Base-by-base conservation (phyloP, 2,329 filamentous ascomycete species). In the Cladophialophora immunda region DNA sequence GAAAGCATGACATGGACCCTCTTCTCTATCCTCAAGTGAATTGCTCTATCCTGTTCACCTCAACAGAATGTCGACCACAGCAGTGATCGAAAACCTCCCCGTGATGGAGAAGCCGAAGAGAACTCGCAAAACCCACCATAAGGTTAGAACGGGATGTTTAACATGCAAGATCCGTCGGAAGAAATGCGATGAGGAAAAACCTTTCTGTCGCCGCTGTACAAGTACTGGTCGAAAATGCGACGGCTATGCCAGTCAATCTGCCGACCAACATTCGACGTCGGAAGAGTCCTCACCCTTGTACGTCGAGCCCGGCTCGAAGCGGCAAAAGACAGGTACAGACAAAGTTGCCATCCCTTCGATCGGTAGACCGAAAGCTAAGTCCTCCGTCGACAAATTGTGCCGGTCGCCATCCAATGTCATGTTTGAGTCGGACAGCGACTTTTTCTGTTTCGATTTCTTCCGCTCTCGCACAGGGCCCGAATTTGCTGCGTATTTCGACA, bases 101-200 rank as follows among this genome's bases (percentile, higher is more conserved):
- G 13, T 55, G 22, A 25, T 52, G 32, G 66, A 68, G 45, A 68
- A 69, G 41, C 59, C 62, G 7, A 70, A 69, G 41, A 52, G 67
- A 41, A 73, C 71, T 25, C 67, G 71, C 19, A 73, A 68, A 57
- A 62, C 66, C 5, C 71, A 73, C 34, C 68, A 63, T 36, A 73
- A 73, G 53, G 70, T 71, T 27, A 66, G 71, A 32, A 70, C 71
- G 19, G 72, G 72, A 29, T 74, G 72, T 36, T 22, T 68, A 27
- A 74, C 72, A 3, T 74, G 72, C 68, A 74, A 73, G 67, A 72
- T 71, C 32, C 55, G 76, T 60, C 71, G 75, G 17, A 73, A 77
- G 50, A 78, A 78, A 64, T 78, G 76, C 57, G 76, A 74, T 55
- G 76, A 77, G 62, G 71, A 72, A n/a, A 75, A 73, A 19, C 76